Evolutionary conservation across 352 stramenopile genomes (phyloP).

Genomic region (Pythium aristosporum): DNA sequence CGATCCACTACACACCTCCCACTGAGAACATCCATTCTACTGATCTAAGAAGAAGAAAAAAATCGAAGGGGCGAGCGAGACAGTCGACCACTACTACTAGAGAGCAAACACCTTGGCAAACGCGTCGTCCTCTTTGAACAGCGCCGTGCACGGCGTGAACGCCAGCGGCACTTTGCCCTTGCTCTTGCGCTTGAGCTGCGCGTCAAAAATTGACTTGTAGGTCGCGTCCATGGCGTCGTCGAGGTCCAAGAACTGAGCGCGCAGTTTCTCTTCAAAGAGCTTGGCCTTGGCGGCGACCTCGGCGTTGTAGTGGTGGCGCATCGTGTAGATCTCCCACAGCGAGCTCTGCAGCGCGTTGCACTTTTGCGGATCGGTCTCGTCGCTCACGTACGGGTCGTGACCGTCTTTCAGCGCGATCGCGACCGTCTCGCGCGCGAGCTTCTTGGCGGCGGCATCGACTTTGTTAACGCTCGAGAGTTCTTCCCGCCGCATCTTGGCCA

Average conservation of each 20-base stretch:
- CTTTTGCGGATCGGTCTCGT: constrained; percentile 67
- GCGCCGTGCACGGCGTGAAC: constrained; percentile 55
- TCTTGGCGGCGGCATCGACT: constrained; percentile 72
- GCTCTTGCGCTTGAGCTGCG: constrained; percentile 82
- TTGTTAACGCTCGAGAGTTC: constrained; percentile 69
- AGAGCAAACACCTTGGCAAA: constrained; percentile 77
- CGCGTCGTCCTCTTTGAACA: constrained; percentile 60
- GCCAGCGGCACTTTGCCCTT: constrained; percentile 76
- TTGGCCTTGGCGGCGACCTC: constrained; percentile 90
- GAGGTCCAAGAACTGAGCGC: constrained; percentile 72
- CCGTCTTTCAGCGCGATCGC: constrained; percentile 72
- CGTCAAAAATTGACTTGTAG: constrained; percentile 80
- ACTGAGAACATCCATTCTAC: constrained; percentile 33
- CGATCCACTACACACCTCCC: no score
- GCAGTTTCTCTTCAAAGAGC: constrained; percentile 89
- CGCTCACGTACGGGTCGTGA: constrained; percentile 76
- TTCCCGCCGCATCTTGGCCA: constrained; percentile 66
- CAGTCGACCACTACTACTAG: constrained; percentile 25
- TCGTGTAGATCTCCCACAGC: constrained; percentile 94
- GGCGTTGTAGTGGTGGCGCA: constrained; percentile 95
- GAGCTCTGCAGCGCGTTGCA: constrained; percentile 90
- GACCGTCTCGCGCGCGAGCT: constrained; percentile 57
- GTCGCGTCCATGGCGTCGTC: constrained; percentile 71
- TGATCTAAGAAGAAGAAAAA: constrained; percentile 18
- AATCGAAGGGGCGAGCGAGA: no score